Base-by-base conservation (phyloP, 2,329 filamentous ascomycete genomes). In the Alternaria sp. region DNA sequence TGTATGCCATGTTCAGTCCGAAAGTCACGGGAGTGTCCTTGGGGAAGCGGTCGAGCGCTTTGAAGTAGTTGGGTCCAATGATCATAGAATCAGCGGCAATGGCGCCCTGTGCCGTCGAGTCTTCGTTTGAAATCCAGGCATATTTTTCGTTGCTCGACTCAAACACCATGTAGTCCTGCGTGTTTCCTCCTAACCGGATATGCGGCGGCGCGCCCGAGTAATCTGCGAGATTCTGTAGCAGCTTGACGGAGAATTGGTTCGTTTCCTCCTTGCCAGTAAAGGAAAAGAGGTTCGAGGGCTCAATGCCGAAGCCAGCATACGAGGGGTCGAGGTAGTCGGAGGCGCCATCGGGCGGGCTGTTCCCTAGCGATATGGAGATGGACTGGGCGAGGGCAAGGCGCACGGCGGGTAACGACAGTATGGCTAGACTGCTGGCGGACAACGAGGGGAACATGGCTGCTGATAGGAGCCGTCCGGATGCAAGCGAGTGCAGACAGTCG, bases 201-300 rank as follows among this genome's bases (percentile, higher is more conserved):
- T 84, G 81, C 2, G 82, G 79, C 9, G 83, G 83, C 34, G 79
- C 78, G 50, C 83, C 83, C 1, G 83, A 78, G 66, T 84, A 84
- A 66, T 80, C 80, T 51, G 80, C 80, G 41, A 85, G 78, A 69
- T 84, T 85, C 62, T 81, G 74, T 14, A 85, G 70, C 28, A 85
- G 75, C 63, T 84, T 82, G n/a, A 83, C 67, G 16, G 82, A 81
- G 30, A 85, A 69, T 10, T 72, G 45, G 66, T 85, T 85, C 18
- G 81, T 65, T 6, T 73, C 59, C 20, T 75, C 76, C 34, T 70
- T 70, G 57, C 84, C 83, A 12, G 82, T 84, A 70, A 83, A 85
- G 52, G 83, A 83, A 72, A 82, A 85, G 8, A 85, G 76, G 62
- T 85, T 85, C 20, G 82, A 84, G 27, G 83, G 80, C 74, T 85